A percentile compares a stretch with the other conserved stretches of the same genome.
phyloP scores from a whole-genome alignment of 352 stramenopile genomes.

The Blastocystis sp. region DNA sequence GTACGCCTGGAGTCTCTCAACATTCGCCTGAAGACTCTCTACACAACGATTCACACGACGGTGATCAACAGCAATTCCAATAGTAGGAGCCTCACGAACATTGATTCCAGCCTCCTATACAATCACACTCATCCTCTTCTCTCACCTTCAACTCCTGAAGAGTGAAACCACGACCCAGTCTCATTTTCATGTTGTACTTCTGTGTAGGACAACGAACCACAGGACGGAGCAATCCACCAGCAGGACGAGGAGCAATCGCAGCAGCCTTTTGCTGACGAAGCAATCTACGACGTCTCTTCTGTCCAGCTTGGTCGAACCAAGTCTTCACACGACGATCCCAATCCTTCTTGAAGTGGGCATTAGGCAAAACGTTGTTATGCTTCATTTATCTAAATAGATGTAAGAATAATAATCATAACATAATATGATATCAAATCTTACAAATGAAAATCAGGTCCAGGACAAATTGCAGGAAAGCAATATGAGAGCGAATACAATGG shows the following conservation, averaged over 20 bases:
- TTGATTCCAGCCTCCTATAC: no score
- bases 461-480: background rate
- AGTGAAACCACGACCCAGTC: no score
- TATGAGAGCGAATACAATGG: background rate
- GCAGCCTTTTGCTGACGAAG: conserved; percentile 91
- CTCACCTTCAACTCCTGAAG: no score
- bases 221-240: conserved; percentile 86
- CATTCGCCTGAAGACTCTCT: conserved; percentile 76
- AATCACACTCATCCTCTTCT: no score
- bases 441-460: background rate
- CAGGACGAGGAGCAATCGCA: conserved; percentile 87
- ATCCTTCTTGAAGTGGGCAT: no score
- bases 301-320: no score
- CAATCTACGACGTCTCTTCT: no score
- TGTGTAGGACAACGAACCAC: conserved; percentile 93
- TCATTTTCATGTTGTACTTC: conserved; percentile 95
- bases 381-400: conserved; percentile 66
- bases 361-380: no score
- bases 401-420: background rate
- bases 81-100: no score
- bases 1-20: no score
- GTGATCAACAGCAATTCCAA: conserved; percentile 95
- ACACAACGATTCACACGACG: conserved; percentile 93
- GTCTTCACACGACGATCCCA: no score
- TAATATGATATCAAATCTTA: background rate